Evolutionary conservation across 2,329 filamentous ascomycete genomes (phyloP).

Genomic region (Paraphoma sp.): DNA sequence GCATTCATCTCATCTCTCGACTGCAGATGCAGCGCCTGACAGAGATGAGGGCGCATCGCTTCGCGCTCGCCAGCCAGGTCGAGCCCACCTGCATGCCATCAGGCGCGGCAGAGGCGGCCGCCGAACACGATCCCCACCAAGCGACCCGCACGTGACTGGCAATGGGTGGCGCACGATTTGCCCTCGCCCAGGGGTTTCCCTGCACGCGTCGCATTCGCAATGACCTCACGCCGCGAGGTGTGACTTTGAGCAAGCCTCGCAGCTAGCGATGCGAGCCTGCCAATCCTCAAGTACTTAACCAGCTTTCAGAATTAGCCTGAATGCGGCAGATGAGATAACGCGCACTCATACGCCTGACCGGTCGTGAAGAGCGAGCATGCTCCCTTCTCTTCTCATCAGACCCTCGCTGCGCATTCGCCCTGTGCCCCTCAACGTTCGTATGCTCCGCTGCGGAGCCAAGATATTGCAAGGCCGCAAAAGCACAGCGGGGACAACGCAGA

Average conservation of each 20-base stretch:
- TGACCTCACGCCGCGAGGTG: constrained; percentile 20
- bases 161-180: constrained; percentile 10
- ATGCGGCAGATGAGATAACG: constrained; percentile 24
- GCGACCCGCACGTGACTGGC: constrained; percentile 17
- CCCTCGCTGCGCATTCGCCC: neutral
- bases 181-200: constrained; percentile 13
- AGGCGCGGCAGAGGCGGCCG: constrained; percentile 5
- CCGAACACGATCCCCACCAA: constrained; percentile 9
- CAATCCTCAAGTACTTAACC: constrained; percentile 32
- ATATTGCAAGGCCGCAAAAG: neutral
- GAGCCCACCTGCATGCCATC: constrained; percentile 10
- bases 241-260: constrained; percentile 12
- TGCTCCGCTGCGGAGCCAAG: too few relatives aligned
- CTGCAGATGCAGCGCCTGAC: constrained; percentile 15
- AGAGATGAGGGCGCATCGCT: constrained; percentile 15
- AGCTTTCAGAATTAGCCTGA: constrained; percentile 40
- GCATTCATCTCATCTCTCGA: constrained; percentile 34
- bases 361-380: constrained; percentile 25
- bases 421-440: neutral
- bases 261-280: constrained; percentile 18
- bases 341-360: constrained; percentile 22
- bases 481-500: neutral
- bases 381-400: neutral
- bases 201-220: constrained; percentile 16
- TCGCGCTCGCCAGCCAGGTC: constrained; percentile 1